phyloP scores from a whole-genome alignment of 2,329 filamentous ascomycete species.

The Pseudocercospora fijiensis region DNA sequence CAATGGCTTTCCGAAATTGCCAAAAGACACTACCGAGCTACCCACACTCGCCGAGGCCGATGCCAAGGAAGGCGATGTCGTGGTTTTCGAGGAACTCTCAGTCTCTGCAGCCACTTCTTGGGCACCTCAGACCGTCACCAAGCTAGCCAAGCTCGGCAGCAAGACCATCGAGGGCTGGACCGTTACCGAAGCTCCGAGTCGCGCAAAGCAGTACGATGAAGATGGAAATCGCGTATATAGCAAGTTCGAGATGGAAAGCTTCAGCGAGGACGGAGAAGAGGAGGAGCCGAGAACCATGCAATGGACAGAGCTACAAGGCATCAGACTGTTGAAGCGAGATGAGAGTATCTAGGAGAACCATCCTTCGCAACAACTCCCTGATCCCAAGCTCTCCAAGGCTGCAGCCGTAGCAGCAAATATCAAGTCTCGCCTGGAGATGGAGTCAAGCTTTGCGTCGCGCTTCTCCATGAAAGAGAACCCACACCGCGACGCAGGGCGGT shows the following conservation, averaged over 20 bases:
- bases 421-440: not conserved
- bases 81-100: conserved; percentile 66
- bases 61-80: conserved; percentile 59
- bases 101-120: conserved; percentile 63
- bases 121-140: conserved; percentile 64
- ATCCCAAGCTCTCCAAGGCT: not conserved
- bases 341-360: conserved; percentile 6
- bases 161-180: conserved; percentile 48
- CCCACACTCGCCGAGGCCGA: conserved; percentile 51
- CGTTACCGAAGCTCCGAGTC: conserved; percentile 62
- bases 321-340: conserved; percentile 12
- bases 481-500: not conserved
- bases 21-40: conserved; percentile 45
- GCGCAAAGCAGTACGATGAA: conserved; percentile 62
- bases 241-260: conserved; percentile 68
- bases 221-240: conserved; percentile 72
- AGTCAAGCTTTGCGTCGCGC: not conserved
- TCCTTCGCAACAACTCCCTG: not conserved
- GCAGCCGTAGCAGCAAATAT: not conserved
- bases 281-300: conserved; percentile 33
- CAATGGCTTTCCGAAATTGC: conserved; percentile 58
- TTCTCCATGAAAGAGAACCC: not conserved
- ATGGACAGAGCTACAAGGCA: conserved; percentile 8
- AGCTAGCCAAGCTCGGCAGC: conserved; percentile 64
- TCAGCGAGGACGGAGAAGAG: conserved; percentile 57